These are phyloP conservation scores for Beauveria rudraprayagi DNA, from an alignment of 2,329 filamentous ascomycete genomes.

Conservation along the genomic window DNA sequence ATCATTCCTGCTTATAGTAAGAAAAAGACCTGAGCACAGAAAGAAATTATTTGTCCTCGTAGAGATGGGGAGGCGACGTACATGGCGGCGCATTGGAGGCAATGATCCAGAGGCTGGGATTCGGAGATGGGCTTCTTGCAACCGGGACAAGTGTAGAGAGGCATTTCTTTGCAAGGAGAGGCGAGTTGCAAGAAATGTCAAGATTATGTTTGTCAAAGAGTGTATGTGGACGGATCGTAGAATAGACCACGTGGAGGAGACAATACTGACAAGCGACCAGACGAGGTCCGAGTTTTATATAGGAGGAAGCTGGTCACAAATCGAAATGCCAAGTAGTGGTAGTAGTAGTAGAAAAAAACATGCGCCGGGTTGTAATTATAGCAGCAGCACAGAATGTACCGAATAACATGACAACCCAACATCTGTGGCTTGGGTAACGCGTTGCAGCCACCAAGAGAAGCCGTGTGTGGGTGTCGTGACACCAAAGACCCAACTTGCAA, in stretches of 20 bases:
- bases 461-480: not conserved
- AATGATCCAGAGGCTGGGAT: slow-evolving; percentile 9
- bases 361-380: not conserved
- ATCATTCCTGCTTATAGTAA: not conserved
- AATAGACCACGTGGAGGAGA: not conserved
- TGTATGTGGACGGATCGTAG: not conserved
- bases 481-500: too few relatives aligned
- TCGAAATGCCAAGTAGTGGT: too few relatives aligned
- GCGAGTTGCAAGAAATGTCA: too few relatives aligned
- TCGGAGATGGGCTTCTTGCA: slow-evolving; percentile 9
- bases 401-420: slow-evolving; percentile 8
- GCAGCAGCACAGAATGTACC: not conserved
- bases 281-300: not conserved
- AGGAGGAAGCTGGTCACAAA: not conserved
- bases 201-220: not conserved
- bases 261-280: not conserved
- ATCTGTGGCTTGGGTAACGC: not conserved
- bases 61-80: not conserved
- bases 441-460: not conserved
- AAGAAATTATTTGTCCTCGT: too few relatives aligned
- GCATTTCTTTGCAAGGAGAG: not conserved
- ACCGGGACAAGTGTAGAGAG: slow-evolving; percentile 9
- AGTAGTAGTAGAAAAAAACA: too few relatives aligned
- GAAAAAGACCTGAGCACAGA: not conserved
- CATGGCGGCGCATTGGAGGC: slow-evolving; percentile 7